Percentiles rank a stretch among this genome's conserved stretches.
These are phyloP conservation scores for Mycena alexandri DNA, from an alignment of 768 basidiomycete genomes.

Conservation along the genomic window DNA sequence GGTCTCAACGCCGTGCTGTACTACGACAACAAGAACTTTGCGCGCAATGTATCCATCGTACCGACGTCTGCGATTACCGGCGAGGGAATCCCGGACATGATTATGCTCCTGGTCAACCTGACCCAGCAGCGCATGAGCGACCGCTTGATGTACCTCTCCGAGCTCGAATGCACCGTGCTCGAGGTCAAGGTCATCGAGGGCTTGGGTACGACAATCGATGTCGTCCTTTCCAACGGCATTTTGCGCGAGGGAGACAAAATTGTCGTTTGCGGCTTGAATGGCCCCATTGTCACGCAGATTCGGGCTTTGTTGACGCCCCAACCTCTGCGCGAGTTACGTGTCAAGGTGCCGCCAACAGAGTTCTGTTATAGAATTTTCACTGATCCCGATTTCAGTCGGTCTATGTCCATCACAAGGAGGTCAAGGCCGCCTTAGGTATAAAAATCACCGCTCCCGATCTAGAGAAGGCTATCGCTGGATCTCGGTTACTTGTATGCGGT, in stretches of 20 bases:
- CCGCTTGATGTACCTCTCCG: slow-evolving; percentile 96
- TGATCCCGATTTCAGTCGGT: slow-evolving; percentile 71
- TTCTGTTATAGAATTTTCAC: slow-evolving; percentile 26
- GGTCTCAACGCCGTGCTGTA: slow-evolving; percentile 95
- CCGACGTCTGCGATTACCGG: slow-evolving; percentile 98
- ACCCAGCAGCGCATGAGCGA: slow-evolving; percentile 99
- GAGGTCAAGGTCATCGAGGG: slow-evolving; percentile 99
- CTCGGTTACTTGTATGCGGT: slow-evolving; percentile 90
- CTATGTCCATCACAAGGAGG: slow-evolving; percentile 97
- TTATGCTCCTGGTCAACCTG: slow-evolving; percentile 96
- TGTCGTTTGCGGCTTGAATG: slow-evolving; percentile 96
- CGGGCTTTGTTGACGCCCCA: slow-evolving; percentile 96
- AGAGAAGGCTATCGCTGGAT: slow-evolving; percentile 98
- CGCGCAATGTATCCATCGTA: slow-evolving; percentile 93
- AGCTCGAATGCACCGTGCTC: slow-evolving; percentile 96
- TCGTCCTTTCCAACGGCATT: slow-evolving; percentile 94
- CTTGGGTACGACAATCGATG: slow-evolving; percentile 97
- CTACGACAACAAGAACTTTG: slow-evolving; percentile 98
- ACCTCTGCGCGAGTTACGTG: slow-evolving; percentile 92
- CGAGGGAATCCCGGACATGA: slow-evolving; percentile 99
- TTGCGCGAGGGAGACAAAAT: slow-evolving; percentile 93
- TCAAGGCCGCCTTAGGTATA: slow-evolving; percentile 96
- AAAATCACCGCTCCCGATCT: slow-evolving; percentile 96
- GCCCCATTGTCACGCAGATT: slow-evolving; percentile 95
- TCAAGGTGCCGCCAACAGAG: slow-evolving; percentile 76